Percentiles rank a stretch among this genome's conserved stretches.
Evolutionary conservation across 805 yeast species (phyloP).

Genomic region (Alloascoidea hylecoeti): DNA sequence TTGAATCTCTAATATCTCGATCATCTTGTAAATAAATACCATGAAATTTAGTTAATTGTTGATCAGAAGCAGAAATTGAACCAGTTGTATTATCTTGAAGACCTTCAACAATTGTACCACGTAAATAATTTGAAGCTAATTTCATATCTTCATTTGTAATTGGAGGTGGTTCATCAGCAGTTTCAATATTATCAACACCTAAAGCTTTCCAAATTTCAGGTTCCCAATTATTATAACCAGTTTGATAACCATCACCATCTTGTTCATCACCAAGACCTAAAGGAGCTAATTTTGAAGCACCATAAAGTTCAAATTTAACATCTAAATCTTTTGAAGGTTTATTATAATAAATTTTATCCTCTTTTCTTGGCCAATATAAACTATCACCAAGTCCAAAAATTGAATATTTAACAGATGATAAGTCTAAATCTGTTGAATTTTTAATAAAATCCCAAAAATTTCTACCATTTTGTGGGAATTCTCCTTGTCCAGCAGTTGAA

Average conservation of each 20-base stretch:
- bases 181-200: constrained; percentile 72
- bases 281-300: constrained; percentile 60
- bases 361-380: constrained; percentile 93
- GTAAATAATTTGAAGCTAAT: constrained; percentile 67
- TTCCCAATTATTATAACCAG: constrained; percentile 88
- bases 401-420: constrained; percentile 39
- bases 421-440: constrained; percentile 46
- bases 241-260: constrained; percentile 89
- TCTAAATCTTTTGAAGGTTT: constrained; percentile 73
- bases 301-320: constrained; percentile 50
- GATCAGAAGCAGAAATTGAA: constrained; percentile 80
- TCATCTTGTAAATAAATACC: constrained; percentile 99
- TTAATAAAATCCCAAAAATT: constrained; percentile 63
- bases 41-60: constrained; percentile 92
- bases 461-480: constrained; percentile 73
- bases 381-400: constrained; percentile 75
- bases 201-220: constrained; percentile 73
- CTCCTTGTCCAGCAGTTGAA: constrained; percentile 81
- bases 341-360: constrained; percentile 87
- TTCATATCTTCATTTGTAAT: constrained; percentile 95
- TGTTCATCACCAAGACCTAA: constrained; percentile 94
- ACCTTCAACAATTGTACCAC: constrained; percentile 90
- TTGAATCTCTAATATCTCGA: constrained; percentile 86
- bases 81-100: constrained; percentile 75
- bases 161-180: constrained; percentile 80